A percentile compares a stretch with the other conserved stretches of the same genome.
These are phyloP conservation scores for Trichoderma sp. DNA, from an alignment of 2,329 filamentous ascomycete species.

Conservation along the genomic window DNA sequence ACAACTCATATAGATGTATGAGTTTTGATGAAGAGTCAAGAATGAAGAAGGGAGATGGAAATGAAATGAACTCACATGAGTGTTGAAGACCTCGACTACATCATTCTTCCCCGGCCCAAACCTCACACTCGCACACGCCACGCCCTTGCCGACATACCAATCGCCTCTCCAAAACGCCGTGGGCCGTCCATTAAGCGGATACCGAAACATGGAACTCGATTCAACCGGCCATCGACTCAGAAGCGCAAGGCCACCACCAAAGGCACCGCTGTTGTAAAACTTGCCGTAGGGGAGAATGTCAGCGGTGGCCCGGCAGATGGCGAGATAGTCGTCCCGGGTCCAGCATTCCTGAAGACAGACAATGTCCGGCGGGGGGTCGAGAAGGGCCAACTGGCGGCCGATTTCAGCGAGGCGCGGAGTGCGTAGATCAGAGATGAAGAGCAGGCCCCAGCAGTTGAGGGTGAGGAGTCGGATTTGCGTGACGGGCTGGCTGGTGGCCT, in stretches of 20 bases:
- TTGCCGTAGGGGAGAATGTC: slow-evolving; percentile 83
- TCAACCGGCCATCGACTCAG: slow-evolving; percentile 90
- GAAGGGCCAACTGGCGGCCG: slow-evolving; percentile 70
- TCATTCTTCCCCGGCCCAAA: slow-evolving; percentile 64
- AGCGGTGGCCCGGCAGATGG: slow-evolving; percentile 70
- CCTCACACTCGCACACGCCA: slow-evolving; percentile 77
- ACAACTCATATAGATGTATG: neutral
- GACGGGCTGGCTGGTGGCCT: slow-evolving; percentile 4
- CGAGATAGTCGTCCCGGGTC: slow-evolving; percentile 78
- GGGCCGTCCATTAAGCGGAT: slow-evolving; percentile 88
- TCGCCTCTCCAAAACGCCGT: slow-evolving; percentile 93
- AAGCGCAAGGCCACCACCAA: slow-evolving; percentile 85
- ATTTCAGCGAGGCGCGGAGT: slow-evolving; percentile 78
- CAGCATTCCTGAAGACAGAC: slow-evolving; percentile 96
- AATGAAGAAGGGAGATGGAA: neutral
- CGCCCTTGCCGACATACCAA: slow-evolving; percentile 94
- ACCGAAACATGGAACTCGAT: slow-evolving; percentile 80
- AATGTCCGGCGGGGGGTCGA: slow-evolving; percentile 70
- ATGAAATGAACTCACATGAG: slow-evolving; percentile 58
- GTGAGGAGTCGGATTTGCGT: slow-evolving; percentile 74
- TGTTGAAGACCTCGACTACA: slow-evolving; percentile 85
- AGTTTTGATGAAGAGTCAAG: neutral
- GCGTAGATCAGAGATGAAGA: slow-evolving; percentile 77
- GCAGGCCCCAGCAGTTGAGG: slow-evolving; percentile 96
- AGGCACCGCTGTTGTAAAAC: slow-evolving; percentile 86